Percentiles rank a stretch among this genome's conserved stretches.
Conservation (phyloP, 306 rosid species). For the Elaeagnus macrophylla region DNA sequence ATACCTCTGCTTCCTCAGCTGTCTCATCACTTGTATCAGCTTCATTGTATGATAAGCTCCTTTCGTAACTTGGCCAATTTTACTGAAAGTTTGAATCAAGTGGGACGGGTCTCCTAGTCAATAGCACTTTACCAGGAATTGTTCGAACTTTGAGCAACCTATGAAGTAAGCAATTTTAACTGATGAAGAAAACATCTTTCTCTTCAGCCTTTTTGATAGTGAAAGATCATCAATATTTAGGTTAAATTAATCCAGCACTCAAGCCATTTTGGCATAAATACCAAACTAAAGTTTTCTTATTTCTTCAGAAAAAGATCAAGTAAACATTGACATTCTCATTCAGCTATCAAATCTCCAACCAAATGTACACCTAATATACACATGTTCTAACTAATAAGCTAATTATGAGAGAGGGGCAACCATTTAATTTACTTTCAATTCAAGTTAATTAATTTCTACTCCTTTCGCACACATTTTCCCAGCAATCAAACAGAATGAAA, state of each 20-base stretch:
- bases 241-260: neutral
- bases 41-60: slow-evolving; percentile 54
- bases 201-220: too few species aligned
- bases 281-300: too few species aligned
- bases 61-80: slow-evolving; percentile 33
- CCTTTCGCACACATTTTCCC: slow-evolving; percentile 14
- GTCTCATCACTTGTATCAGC: slow-evolving; percentile 51
- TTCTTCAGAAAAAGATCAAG: too few species aligned
- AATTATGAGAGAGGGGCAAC: too few species aligned
- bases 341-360: too few species aligned
- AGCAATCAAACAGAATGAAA: slow-evolving; percentile 20
- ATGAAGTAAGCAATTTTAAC: slow-evolving; percentile 14
- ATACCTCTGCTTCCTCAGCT: slow-evolving; percentile 50
- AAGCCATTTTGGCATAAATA: too few species aligned
- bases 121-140: slow-evolving; percentile 80
- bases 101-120: slow-evolving; percentile 54
- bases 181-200: neutral
- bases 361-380: too few species aligned
- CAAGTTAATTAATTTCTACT: too few species aligned
- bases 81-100: slow-evolving; percentile 28
- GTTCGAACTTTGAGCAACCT: slow-evolving; percentile 92
- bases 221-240: neutral
- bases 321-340: too few species aligned
- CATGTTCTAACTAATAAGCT: neutral
- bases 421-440: too few species aligned